Evolutionary conservation across 768 basidiomycete genomes (phyloP), one percentile per base, ranked within the genome.

Genomic region (Fistulinella prunicolor): DNA sequence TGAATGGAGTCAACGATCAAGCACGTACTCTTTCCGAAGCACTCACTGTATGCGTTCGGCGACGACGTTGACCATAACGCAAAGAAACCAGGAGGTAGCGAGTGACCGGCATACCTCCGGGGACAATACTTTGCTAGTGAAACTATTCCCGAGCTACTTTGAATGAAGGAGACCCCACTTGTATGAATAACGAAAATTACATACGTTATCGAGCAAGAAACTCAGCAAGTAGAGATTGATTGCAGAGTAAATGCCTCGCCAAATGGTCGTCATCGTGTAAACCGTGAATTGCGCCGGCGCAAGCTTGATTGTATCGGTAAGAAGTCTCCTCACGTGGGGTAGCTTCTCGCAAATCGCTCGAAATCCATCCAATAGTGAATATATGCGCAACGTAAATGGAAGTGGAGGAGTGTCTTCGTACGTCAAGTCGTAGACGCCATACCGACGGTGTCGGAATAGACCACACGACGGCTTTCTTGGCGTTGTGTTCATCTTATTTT

Each of bases 191-290:
- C 14, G 44, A 43, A 20, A 46, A 22, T 2, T 24, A 47, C 51
- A 23, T 50, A 62, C 58, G 47, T 23, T 50, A 19, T 66, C 57
- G 30, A 75, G 51, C 21, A 74, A 54, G 29, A 59, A 22, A 26
- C 65, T 63, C 2, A 68, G 58, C 22, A 71, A 54, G 44, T 64
- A 71, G 10, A 76, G 56, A 5, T 69, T 66, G 12, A 74, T 40
- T 1, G 69, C 70, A 2, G 67, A 59, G n/a, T 65, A 56, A 14
- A 67, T 24, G 28, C 68, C 55, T 14, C 50, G 35, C 70, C 71
- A 70, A 6, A 67, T 9, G 17, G 55, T 56, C 14, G 60, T 65
- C 4, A 63, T 30, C 29, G 70, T 46, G 42, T 70, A 70, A 2
- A 37, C 39, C 9, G 42, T 23, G 16, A 64, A 51, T 13, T 51